Evolutionary conservation across 805 yeast genomes (phyloP).

Genomic region (Metschnikowia shivogae): DNA sequence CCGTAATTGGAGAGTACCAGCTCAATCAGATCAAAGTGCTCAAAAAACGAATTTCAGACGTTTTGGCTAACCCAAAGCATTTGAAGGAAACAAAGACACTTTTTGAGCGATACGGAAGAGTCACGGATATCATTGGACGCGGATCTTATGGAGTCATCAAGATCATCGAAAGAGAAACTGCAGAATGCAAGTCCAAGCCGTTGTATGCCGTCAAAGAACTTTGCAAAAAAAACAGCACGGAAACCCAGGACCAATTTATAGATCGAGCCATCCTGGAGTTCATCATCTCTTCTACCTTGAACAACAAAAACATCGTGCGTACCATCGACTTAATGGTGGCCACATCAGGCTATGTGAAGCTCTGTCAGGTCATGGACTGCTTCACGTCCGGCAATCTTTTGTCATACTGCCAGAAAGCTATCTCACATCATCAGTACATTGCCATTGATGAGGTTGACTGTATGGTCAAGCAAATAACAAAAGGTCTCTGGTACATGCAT

Average conservation of each 20-base stretch:
- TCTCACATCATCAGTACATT: conserved; percentile 15
- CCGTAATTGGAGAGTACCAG: conserved; percentile 30
- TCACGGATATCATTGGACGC: conserved; percentile 37
- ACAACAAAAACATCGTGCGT: conserved; percentile 70
- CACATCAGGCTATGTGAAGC: conserved; percentile 17
- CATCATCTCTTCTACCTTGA: conserved; percentile 75
- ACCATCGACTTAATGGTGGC: conserved; percentile 69
- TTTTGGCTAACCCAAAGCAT: conserved; percentile 12
- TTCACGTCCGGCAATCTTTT: conserved; percentile 35
- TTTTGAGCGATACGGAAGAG: conserved; percentile 31
- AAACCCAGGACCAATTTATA: conserved; percentile 43
- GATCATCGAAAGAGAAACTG: conserved; percentile 26
- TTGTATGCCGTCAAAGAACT: conserved; percentile 36
- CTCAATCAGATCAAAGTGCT: conserved; percentile 22
- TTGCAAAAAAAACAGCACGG: conserved; percentile 19
- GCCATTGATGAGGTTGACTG: conserved; percentile 73
- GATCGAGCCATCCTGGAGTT: conserved; percentile 86
- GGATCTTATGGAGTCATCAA: conserved; percentile 49
- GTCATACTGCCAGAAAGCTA: conserved; percentile 22
- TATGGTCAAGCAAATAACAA: conserved; percentile 78
- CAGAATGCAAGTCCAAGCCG: conserved; percentile 4
- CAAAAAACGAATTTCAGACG: conserved; percentile 15
- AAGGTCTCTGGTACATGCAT: conserved; percentile 83
- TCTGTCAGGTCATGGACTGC: conserved; percentile 38
- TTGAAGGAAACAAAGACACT: conserved; percentile 22